Conservation (phyloP, 306 rosid species). For the Amphicarpaea edgeworthii region DNA sequence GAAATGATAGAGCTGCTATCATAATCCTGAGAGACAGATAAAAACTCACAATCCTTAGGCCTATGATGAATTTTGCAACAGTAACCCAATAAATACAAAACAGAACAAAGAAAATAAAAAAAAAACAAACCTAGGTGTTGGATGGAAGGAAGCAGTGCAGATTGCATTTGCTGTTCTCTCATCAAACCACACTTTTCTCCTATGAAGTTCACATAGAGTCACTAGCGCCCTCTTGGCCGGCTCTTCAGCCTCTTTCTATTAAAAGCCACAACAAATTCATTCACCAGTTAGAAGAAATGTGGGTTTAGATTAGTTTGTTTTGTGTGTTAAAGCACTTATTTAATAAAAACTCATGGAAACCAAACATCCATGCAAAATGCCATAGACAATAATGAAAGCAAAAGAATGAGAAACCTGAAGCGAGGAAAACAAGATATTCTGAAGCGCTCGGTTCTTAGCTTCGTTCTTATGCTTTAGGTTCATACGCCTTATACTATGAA, state of each 20-base stretch:
- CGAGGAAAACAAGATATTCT: conserved; percentile 69
- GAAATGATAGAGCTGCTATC: conserved; percentile 78
- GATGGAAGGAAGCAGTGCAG: conserved; percentile 80
- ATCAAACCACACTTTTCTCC: conserved; percentile 82
- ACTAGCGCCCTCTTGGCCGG: conserved; percentile 76
- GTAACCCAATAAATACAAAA: background rate
- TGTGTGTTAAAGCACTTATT: too few species aligned
- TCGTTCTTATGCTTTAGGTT: conserved; percentile 82
- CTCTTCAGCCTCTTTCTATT: conserved; percentile 81
- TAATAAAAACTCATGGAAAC: background rate
- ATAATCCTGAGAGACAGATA: conserved; percentile 70
- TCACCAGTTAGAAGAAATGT: background rate
- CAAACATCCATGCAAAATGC: background rate
- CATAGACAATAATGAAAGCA: background rate
- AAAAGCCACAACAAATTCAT: conserved; percentile 30
- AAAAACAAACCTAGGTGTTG: conserved; percentile 65
- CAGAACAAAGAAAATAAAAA: background rate
- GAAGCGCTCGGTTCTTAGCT: conserved; percentile 79
- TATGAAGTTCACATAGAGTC: conserved; percentile 79
- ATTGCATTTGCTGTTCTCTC: conserved; percentile 94
- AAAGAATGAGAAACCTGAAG: conserved; percentile 62
- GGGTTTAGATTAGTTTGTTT: background rate
- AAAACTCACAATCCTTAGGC: conserved; percentile 14
- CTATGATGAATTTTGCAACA: conserved; percentile 23
- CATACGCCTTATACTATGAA: conserved; percentile 80